Conservation (phyloP, 108 stramenopile species). For the Nitzschia palea region DNA sequence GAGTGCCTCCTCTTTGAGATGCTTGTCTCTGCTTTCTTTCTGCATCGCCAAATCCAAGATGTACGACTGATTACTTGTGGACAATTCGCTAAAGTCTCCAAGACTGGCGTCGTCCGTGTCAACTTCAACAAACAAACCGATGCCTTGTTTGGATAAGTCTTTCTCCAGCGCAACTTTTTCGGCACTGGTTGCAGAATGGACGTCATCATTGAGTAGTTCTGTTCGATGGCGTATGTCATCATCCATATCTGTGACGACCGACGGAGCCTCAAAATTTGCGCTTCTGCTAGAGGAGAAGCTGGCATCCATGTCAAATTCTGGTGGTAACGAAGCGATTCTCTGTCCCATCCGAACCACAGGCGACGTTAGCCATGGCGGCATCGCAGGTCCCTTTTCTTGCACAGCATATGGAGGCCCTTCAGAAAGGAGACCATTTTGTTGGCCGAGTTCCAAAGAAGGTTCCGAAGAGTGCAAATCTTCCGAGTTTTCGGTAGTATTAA, state of each 20-base stretch:
- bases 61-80: conserved; percentile 16
- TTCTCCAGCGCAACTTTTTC: background rate
- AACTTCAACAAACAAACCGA: background rate
- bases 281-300: background rate
- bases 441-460: no score
- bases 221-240: background rate
- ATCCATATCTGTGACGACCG: background rate
- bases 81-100: conserved; percentile 17
- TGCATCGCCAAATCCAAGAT: conserved; percentile 33
- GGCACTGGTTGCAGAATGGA: background rate
- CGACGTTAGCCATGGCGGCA: no score
- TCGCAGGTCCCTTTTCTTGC: no score
- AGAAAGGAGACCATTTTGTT: no score
- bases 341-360: no score
- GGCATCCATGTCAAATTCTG: background rate
- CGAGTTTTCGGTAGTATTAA: no score
- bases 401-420: no score
- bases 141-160: background rate
- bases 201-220: background rate
- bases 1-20: conserved; percentile 23
- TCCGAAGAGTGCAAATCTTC: no score
- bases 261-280: background rate
- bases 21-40: conserved; percentile 19
- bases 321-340: no score
- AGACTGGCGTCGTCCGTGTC: background rate